Evolutionary conservation across 2,329 filamentous ascomycete species (phyloP), one percentile per base, ranked within the genome.

Genomic region (Venturia carpophila): DNA sequence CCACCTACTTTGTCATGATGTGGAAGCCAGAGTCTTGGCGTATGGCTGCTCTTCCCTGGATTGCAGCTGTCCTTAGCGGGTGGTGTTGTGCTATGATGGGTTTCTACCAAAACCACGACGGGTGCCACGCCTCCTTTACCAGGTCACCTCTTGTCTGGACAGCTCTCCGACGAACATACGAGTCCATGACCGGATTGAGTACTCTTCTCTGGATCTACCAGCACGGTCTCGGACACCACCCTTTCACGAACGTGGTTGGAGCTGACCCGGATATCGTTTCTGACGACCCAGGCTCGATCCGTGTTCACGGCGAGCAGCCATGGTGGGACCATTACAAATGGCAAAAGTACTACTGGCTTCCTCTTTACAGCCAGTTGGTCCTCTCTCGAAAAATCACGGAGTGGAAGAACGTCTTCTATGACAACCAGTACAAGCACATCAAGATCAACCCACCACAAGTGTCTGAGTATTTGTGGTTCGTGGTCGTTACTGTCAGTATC

Each of bases 281-380:
- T 30, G 63, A 56, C 37, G 63, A 64, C 37, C 63, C 63, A 37
- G 63, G 63, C 13, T 27, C 39, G 0, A 41, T 64, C 9, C 63
- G 63, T 42, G 63, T 64, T 10, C 63, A 64, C 37, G 63, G 34
- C 1, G 45, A 64, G 21, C 63, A 64, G 63, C 63, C 63, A 30
- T 64, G 63, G 63, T 60, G 63, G 63, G 34, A 64, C 37, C 52
- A 58, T 24, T 64, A 64, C 52, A 47, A 47, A 15, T 60, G 47
- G 47, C 63, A 64, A 21, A 64, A 64, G 63, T 64, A 52, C 13
- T 64, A 64, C 34, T 64, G 63, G 63, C 49, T 64, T 17, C 63
- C 63, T 30, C 41, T 64, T 3, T 64, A 64, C 63, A 64, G 63
- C 37, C 63, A 64, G 19, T n/a, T 64, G 21, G 52, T 64, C 1